phyloP scores from a whole-genome alignment of 768 basidiomycete species.

The Pholiota conissans region DNA sequence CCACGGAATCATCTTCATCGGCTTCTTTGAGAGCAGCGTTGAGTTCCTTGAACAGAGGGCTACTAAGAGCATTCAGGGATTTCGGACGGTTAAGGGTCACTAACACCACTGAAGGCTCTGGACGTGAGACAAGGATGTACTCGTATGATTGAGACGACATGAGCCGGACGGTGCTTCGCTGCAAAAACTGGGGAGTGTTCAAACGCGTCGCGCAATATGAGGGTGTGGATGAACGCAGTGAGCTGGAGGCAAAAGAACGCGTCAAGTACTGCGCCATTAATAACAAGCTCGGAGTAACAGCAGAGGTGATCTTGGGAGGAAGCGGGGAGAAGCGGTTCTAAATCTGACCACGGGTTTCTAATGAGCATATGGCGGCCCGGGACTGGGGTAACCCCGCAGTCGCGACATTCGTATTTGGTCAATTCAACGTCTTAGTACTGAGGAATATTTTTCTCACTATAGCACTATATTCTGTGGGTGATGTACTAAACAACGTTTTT shows the following conservation, averaged over 20 bases:
- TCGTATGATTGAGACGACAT: slow-evolving; percentile 58
- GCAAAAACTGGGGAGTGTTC: slow-evolving; percentile 5
- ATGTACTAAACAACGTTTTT: too few species aligned
- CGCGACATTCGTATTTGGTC: background rate
- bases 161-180: slow-evolving; percentile 30
- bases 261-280: slow-evolving; percentile 21
- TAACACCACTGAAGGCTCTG: slow-evolving; percentile 69
- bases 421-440: background rate
- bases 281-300: background rate
- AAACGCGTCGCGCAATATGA: slow-evolving; percentile 5
- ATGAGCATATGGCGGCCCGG: slow-evolving; percentile 5
- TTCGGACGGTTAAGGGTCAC: slow-evolving; percentile 90
- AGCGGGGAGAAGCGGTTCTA: background rate
- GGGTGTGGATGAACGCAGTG: slow-evolving; percentile 8
- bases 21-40: slow-evolving; percentile 73
- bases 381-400: background rate
- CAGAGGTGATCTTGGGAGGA: background rate
- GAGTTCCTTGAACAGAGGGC: slow-evolving; percentile 78
- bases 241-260: slow-evolving; percentile 14
- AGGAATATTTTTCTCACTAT: background rate
- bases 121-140: slow-evolving; percentile 68
- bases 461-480: background rate
- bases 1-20: slow-evolving; percentile 68
- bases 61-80: slow-evolving; percentile 84
- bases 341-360: slow-evolving; percentile 1